Conservation (phyloP, 192 early-diverging fungal genomes). For the Coemansia sp. region DNA sequence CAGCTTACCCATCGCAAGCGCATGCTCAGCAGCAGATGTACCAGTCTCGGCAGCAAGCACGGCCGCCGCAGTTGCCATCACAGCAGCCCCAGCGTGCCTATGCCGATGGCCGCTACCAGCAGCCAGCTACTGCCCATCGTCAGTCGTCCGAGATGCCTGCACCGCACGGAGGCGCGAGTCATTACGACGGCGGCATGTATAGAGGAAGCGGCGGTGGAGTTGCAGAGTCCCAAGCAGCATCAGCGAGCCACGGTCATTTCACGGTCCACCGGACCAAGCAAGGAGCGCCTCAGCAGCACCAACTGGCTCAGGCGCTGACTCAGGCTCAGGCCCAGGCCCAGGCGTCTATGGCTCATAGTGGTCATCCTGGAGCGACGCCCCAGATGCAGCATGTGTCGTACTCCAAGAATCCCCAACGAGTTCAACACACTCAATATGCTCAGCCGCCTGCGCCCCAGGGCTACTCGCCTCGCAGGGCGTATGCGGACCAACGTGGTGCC, state of each 20-base stretch:
- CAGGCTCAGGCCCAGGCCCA: neutral
- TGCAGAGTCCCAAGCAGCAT: neutral
- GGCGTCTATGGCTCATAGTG: neutral
- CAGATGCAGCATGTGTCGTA: constrained; percentile 5
- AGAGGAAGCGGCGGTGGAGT: neutral
- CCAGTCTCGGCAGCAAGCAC: neutral
- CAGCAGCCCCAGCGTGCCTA: constrained; percentile 8
- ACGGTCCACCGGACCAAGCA: neutral
- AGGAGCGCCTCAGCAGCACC: constrained; percentile 8
- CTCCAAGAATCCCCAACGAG: neutral
- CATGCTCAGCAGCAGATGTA: constrained; percentile 1
- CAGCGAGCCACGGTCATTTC: neutral
- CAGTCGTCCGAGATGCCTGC: neutral
- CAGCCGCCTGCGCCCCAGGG: neutral
- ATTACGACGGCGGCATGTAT: neutral
- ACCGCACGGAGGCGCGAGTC: neutral
- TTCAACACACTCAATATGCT: neutral
- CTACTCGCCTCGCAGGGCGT: neutral
- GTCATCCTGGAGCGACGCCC: neutral
- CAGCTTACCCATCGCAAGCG: neutral
- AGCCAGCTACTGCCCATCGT: neutral
- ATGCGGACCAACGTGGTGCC: neutral
- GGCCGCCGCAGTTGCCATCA: constrained; percentile 14
- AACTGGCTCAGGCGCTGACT: neutral
- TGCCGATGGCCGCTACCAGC: constrained; percentile 11